phyloP scores from a whole-genome alignment of 495 filamentous ascomycete species.

The Penicillium egyptiacum region DNA sequence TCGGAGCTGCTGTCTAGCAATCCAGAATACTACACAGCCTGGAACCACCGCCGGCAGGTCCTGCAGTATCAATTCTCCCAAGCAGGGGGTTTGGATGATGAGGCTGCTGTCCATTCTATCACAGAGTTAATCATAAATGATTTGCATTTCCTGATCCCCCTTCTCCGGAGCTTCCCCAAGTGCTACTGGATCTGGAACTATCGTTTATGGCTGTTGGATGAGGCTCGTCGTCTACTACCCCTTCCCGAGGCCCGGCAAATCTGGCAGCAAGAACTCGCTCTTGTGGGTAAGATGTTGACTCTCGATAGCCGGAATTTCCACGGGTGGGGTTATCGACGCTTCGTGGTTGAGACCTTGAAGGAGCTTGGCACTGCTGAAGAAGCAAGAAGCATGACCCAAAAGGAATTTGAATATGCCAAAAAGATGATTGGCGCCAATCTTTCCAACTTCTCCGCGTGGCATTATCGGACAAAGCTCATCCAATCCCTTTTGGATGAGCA shows the following conservation, averaged over 20 bases:
- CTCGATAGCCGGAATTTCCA: constrained; percentile 93
- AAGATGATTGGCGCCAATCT: constrained; percentile 80
- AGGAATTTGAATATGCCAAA: constrained; percentile 86
- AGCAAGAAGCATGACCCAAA: constrained; percentile 60
- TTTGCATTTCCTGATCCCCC: constrained; percentile 74
- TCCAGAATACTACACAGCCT: constrained; percentile 97
- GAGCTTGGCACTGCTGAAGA: constrained; percentile 47
- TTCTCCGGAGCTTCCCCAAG: constrained; percentile 85
- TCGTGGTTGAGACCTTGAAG: constrained; percentile 70
- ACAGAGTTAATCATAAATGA: constrained; percentile 65
- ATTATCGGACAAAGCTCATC: constrained; percentile 81
- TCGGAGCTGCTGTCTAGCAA: constrained; percentile 80
- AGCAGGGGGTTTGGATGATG: constrained; percentile 22
- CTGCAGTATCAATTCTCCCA: constrained; percentile 50
- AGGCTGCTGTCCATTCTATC: constrained; percentile 21
- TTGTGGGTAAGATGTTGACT: constrained; percentile 82
- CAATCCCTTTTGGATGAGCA: constrained; percentile 70
- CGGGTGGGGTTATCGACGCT: constrained; percentile 88
- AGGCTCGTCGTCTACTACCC: constrained; percentile 63
- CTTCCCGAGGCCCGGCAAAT: constrained; percentile 53
- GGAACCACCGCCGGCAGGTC: constrained; percentile 85
- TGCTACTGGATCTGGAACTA: constrained; percentile 99
- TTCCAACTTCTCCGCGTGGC: constrained; percentile 97
- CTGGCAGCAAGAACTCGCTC: constrained; percentile 79
- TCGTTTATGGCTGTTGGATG: constrained; percentile 79